Percentiles rank a stretch among this genome's conserved stretches.
Evolutionary conservation across 1,284 basidiomycete species (phyloP).

Genomic region (Leccinum pachyderme): DNA sequence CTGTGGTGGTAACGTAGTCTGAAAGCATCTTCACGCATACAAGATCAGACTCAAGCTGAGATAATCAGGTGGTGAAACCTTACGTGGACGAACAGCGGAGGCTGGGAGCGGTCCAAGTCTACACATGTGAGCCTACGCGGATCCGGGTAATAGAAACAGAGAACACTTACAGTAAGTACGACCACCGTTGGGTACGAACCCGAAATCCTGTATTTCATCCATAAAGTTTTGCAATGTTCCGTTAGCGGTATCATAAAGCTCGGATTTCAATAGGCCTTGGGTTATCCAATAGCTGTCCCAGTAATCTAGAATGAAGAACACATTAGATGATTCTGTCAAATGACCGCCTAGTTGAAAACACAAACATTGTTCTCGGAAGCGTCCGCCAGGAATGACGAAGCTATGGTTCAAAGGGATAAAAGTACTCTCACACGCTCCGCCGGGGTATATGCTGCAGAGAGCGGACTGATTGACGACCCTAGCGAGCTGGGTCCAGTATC

Average conservation of each 20-base stretch:
- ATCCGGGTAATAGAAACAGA: conserved; percentile 6
- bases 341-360: conserved; percentile 5
- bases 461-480: conserved; percentile 69
- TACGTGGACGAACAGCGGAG: conserved; percentile 81
- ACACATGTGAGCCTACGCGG: background rate
- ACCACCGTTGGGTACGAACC: conserved; percentile 93
- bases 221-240: conserved; percentile 87
- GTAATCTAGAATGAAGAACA: conserved; percentile 47
- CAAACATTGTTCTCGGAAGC: conserved; percentile 70
- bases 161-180: conserved; percentile 67
- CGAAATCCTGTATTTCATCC: conserved; percentile 79
- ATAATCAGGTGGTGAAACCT: conserved; percentile 14
- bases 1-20: conserved; percentile 57
- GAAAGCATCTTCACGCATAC: conserved; percentile 55
- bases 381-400: conserved; percentile 84
- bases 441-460: conserved; percentile 54
- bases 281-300: conserved; percentile 90
- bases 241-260: conserved; percentile 72
- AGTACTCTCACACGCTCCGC: conserved; percentile 69
- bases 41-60: conserved; percentile 3
- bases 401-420: conserved; percentile 89
- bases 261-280: conserved; percentile 78
- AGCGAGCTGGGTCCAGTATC: conserved; percentile 81
- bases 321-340: conserved; percentile 14
- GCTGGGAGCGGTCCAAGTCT: conserved; percentile 89